A percentile compares a stretch with the other conserved stretches of the same genome.
Evolutionary conservation across 1,284 basidiomycete species (phyloP).

Genomic region (Phellinidium pouzarii): DNA sequence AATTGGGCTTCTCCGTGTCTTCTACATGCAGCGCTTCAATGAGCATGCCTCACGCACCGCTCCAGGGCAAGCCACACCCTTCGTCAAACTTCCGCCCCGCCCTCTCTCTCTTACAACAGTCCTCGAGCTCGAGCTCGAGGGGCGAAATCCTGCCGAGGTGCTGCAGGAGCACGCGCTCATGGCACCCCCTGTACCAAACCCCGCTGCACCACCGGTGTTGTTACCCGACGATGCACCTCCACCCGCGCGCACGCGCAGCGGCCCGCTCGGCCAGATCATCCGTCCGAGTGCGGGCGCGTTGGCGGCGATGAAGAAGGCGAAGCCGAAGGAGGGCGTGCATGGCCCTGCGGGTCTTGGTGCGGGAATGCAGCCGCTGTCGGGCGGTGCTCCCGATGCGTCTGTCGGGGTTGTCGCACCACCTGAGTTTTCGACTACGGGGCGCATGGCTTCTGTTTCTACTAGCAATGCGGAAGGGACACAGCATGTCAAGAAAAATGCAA

Average conservation of each 20-base stretch:
- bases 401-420: neutral
- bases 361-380: neutral
- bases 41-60: slow-evolving; percentile 29
- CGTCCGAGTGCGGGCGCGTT: slow-evolving; percentile 30
- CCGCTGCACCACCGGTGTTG: slow-evolving; percentile 27
- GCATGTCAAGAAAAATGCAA: slow-evolving; percentile 4
- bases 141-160: neutral
- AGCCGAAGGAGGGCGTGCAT: slow-evolving; percentile 21
- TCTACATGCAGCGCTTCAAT: slow-evolving; percentile 59
- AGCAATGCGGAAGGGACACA: neutral
- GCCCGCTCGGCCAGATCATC: slow-evolving; percentile 67
- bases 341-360: slow-evolving; percentile 28
- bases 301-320: slow-evolving; percentile 32
- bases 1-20: slow-evolving; percentile 79
- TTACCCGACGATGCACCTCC: slow-evolving; percentile 59
- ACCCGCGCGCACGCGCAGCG: slow-evolving; percentile 57
- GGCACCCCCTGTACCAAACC: slow-evolving; percentile 19
- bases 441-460: neutral
- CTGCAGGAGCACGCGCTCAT: neutral
- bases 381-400: neutral
- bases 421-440: neutral
- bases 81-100: slow-evolving; percentile 19
- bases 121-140: slow-evolving; percentile 10
- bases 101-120: slow-evolving; percentile 3
- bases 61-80: slow-evolving; percentile 21